Conservation (phyloP, 1,139 yeast genomes). For the Sugiyamaella japonica region DNA sequence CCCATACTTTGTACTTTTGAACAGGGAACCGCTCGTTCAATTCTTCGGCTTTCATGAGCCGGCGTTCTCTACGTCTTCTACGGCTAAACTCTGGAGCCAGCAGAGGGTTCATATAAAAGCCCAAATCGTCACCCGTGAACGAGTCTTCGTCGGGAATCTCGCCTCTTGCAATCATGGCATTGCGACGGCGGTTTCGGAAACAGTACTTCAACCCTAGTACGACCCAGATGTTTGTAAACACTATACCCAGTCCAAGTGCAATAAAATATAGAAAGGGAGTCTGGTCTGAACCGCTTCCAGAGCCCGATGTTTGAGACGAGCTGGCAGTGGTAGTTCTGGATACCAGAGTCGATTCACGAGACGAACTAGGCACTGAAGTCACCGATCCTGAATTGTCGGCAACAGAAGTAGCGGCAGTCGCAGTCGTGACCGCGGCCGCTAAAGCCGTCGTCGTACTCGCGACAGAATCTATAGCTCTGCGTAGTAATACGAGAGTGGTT, state of each 20-base stretch:
- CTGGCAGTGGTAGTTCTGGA: slow-evolving; percentile 14
- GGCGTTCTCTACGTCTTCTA: slow-evolving; percentile 25
- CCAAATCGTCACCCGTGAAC: slow-evolving; percentile 24
- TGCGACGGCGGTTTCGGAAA: slow-evolving; percentile 34
- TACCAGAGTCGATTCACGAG: background rate
- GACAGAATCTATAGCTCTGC: background rate
- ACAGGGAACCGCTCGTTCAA: slow-evolving; percentile 67
- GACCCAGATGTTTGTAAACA: slow-evolving; percentile 42
- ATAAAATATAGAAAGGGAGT: slow-evolving; percentile 42
- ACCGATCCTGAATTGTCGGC: background rate
- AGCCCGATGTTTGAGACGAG: slow-evolving; percentile 13
- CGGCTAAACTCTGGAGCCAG: slow-evolving; percentile 24
- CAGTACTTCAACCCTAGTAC: slow-evolving; percentile 42
- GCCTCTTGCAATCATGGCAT: slow-evolving; percentile 22
- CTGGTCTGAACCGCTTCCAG: slow-evolving; percentile 20
- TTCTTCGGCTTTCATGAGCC: slow-evolving; percentile 53
- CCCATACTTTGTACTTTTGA: slow-evolving; percentile 51
- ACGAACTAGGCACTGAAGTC: background rate
- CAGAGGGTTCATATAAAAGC: slow-evolving; percentile 28
- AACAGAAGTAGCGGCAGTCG: background rate
- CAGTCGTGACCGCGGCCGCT: background rate
- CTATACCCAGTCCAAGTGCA: slow-evolving; percentile 44
- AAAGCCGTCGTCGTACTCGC: background rate
- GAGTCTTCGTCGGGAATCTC: slow-evolving; percentile 21
- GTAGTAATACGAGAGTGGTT: background rate